Percentiles rank a stretch among this genome's conserved stretches.
These are phyloP conservation scores for Escovopsis sp. DNA, from an alignment of 2,329 filamentous ascomycete genomes.

Conservation along the genomic window DNA sequence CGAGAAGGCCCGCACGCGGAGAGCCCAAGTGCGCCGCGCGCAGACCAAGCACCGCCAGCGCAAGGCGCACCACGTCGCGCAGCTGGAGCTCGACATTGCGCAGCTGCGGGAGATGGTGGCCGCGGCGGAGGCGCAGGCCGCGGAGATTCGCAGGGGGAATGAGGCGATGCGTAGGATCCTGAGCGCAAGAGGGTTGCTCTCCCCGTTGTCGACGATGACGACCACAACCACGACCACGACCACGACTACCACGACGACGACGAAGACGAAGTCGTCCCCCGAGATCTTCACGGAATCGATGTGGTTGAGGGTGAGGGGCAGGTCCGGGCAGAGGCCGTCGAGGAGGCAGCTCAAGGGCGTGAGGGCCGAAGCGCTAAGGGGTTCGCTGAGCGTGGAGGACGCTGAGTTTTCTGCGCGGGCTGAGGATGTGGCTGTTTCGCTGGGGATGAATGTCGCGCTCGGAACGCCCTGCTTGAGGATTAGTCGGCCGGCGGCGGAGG, in stretches of 20 bases:
- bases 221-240: no score
- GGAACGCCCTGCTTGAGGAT: slow-evolving; percentile 29
- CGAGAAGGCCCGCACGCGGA: slow-evolving; percentile 29
- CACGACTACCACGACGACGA: no score
- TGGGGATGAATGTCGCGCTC: slow-evolving; percentile 26
- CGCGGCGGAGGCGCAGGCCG: slow-evolving; percentile 23
- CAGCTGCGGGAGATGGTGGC: slow-evolving; percentile 32
- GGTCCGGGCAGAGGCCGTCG: not conserved
- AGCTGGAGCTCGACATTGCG: slow-evolving; percentile 36
- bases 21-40: slow-evolving; percentile 36
- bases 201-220: not conserved
- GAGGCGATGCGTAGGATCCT: slow-evolving; percentile 24
- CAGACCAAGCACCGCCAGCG: slow-evolving; percentile 41
- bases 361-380: no score
- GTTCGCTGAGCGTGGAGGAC: no score
- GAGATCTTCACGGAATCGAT: no score
- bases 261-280: no score
- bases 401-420: slow-evolving; percentile 7
- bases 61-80: slow-evolving; percentile 38
- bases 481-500: slow-evolving; percentile 10
- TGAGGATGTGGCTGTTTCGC: slow-evolving; percentile 23
- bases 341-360: no score
- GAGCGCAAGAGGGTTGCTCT: slow-evolving; percentile 10
- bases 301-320: no score
- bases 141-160: slow-evolving; percentile 26